These are phyloP conservation scores for Trametes cubensis DNA, from an alignment of 768 basidiomycete species.

Conservation along the genomic window DNA sequence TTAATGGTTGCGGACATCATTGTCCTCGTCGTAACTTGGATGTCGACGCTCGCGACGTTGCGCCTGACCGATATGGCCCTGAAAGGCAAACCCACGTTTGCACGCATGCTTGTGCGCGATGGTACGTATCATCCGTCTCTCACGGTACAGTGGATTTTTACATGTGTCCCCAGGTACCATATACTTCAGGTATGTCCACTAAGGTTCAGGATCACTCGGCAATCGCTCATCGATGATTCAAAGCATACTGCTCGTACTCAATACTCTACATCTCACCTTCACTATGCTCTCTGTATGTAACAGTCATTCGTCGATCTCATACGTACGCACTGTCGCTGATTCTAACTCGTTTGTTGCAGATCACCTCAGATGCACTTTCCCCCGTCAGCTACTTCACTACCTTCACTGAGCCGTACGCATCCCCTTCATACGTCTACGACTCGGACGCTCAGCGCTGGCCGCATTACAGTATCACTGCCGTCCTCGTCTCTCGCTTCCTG, in stretches of 20 bases:
- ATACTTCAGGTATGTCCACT: constrained; percentile 2
- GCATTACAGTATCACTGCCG: constrained; percentile 5
- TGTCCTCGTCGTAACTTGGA: constrained; percentile 12
- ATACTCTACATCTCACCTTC: constrained; percentile 12
- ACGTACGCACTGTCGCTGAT: too few relatives aligned
- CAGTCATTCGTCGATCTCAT: too few relatives aligned
- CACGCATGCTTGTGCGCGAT: constrained; percentile 3
- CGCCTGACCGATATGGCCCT: background rate
- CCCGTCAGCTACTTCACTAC: constrained; percentile 12
- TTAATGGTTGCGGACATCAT: constrained; percentile 11
- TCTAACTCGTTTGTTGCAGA: background rate
- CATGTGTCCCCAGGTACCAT: constrained; percentile 3
- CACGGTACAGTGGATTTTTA: too few relatives aligned
- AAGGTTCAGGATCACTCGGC: background rate
- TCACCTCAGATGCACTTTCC: background rate
- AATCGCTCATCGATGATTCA: background rate
- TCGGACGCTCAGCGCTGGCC: background rate
- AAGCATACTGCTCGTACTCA: constrained; percentile 7
- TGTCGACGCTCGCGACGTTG: background rate
- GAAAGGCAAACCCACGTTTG: constrained; percentile 2
- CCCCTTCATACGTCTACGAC: background rate
- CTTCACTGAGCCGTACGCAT: constrained; percentile 15
- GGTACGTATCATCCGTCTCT: too few relatives aligned
- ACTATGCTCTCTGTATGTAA: constrained; percentile 9
- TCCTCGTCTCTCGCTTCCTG: constrained; percentile 17